Base-by-base conservation (phyloP, 495 filamentous ascomycete genomes). In the Daldinia decipiens region DNA sequence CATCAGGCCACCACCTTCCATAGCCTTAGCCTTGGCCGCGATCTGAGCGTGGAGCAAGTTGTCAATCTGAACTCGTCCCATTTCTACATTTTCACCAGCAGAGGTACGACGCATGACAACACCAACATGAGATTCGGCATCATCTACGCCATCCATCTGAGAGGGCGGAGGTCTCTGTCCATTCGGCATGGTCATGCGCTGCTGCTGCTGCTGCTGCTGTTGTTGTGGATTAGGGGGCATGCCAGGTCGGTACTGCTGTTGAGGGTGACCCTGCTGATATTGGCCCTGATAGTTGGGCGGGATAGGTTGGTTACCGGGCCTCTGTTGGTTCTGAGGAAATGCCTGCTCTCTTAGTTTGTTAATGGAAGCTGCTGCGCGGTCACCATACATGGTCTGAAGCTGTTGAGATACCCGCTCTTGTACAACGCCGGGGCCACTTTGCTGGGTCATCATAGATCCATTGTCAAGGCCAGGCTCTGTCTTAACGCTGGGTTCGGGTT, bases 1-100 rank as follows among this genome's bases (percentile, higher is more conserved):
- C 87, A 97, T 91, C 45, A 97, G 81, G 45, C 94, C 94, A 60
- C 92, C 92, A 52, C 86, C 92, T 78, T 98, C 92, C 79, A 94
- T 86, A 61, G 83, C 83, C 55, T 85, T 86, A 62, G 90, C 90
- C 64, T 86, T 84, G 15, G 90, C 86, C 59, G 91, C 86, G 31
- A 94, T 86, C 65, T 91, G 87, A 55, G 87, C 82, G 39, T 89
- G 87, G 69, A 93, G 84, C 38, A 88, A 74, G 21, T 76, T 75
- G 67, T 92, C 89, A 57, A 90, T 88, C 53, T 87, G 84, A 29
- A 86, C 77, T 54, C 84, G 79, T 40, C 82, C 84, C 77, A 85
- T 81, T 63, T 82, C 76, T 4, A 77, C 77, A n/a, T 79, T 62
- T 4, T 75, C 67, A 3, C 83, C 83, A 17, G 77, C 59, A 5